Base-by-base conservation (phyloP, 2,329 filamentous ascomycete species). In the Westerdykella aurantiaca region DNA sequence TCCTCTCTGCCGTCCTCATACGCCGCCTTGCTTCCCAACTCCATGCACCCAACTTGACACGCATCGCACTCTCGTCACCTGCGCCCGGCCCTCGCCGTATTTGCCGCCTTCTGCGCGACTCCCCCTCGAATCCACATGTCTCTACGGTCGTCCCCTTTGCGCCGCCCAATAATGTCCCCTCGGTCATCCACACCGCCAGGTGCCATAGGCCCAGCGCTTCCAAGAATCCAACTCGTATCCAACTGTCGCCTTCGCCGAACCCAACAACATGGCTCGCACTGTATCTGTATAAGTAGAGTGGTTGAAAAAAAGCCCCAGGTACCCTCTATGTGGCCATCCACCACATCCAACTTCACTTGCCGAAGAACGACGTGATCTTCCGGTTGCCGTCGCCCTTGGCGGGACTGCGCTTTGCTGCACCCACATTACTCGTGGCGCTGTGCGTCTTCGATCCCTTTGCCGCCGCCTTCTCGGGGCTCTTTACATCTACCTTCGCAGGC, bases 341-440 rank as follows among this genome's bases (percentile, higher is more conserved):
- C 18, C 18, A 21, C 52, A 37, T 33, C 12, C 22, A 35, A 40
- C 38, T 31, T 64, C 63, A 74, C 57, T 72, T 75, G 34, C 61
- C 68, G 58, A 81, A 80, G 59, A 80, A 80, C 56, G 66, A 75
- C 31, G 77, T 80, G 46, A 81, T 80, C 58, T 75, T 76, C 53
- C 77, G 72, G 44, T 73, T 80, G 13, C 77, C 75, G 51, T 72
- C 68, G 23, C 64, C 61, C 39, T 78, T 50, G 66, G 65, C 46
- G 17, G 64, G 56, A 9, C 58, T 63, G 21, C 63, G 70, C 56
- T 75, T 77, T 35, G 67, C 58, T 35, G 69, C 64, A 41, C 68
- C 75, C 31, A 69, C 64, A 55, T 82, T 82, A 50, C 71, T 77
- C 5, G 76, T 80, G 29, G 79, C 77, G 62, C 78, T 81, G 51